A percentile compares a stretch with the other conserved stretches of the same genome.
phyloP scores from a whole-genome alignment of 2,329 filamentous ascomycete species.

The Penicillium fuscoglaucum region DNA sequence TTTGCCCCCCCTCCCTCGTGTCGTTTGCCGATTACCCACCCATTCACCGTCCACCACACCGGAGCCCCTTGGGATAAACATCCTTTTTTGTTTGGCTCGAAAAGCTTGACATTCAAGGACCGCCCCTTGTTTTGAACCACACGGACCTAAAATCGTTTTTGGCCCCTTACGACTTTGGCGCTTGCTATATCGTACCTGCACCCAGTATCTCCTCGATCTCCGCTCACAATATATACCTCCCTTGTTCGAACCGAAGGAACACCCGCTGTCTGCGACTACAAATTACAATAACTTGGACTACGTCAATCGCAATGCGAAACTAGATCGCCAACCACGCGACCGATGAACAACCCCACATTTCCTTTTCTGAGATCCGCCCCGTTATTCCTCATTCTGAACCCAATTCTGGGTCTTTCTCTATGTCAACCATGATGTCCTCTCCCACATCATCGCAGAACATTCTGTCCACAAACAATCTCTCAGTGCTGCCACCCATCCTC shows the following conservation, averaged over 20 bases:
- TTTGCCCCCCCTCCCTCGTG: slow-evolving; percentile 13
- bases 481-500: slow-evolving; percentile 50
- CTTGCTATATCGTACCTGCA: slow-evolving; percentile 6
- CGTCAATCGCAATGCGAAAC: slow-evolving; percentile 39
- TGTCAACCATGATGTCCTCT: slow-evolving; percentile 40
- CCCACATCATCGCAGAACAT: slow-evolving; percentile 32
- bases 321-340: slow-evolving; percentile 30
- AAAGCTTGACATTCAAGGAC: not conserved
- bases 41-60: slow-evolving; percentile 4
- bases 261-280: not conserved
- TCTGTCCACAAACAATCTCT: slow-evolving; percentile 29
- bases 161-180: slow-evolving; percentile 6
- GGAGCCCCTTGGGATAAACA: slow-evolving; percentile 4
- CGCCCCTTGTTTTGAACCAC: not conserved
- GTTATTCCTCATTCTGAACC: slow-evolving; percentile 21
- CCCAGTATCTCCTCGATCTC: not conserved
- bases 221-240: slow-evolving; percentile 6
- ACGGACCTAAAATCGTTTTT: not conserved
- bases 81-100: not conserved
- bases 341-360: slow-evolving; percentile 25
- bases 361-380: slow-evolving; percentile 23
- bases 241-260: not conserved
- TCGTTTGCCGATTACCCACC: slow-evolving; percentile 10
- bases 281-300: not conserved
- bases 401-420: slow-evolving; percentile 12